A percentile compares a stretch with the other conserved stretches of the same genome.
phyloP scores from a whole-genome alignment of 1,284 basidiomycete species.

The Microbotryomycetes sp. region DNA sequence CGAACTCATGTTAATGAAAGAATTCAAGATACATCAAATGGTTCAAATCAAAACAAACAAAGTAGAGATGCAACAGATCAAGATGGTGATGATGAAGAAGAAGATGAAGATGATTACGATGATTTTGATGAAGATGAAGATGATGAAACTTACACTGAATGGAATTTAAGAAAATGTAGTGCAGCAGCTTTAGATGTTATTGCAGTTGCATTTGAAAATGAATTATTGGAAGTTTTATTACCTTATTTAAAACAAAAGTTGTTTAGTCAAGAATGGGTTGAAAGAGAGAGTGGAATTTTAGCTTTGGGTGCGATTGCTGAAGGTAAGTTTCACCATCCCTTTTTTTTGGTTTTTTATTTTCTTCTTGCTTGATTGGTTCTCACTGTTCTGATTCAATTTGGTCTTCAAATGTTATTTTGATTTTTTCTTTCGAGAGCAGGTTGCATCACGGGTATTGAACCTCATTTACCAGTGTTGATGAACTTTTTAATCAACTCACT shows the following conservation, averaged over 20 bases:
- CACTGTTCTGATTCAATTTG: no score
- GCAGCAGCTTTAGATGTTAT: conserved; percentile 96
- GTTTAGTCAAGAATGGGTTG: conserved; percentile 88
- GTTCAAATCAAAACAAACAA: conserved; percentile 3
- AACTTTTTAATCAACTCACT: conserved; percentile 87
- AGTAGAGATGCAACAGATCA: conserved; percentile 50
- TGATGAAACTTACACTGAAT: conserved; percentile 95
- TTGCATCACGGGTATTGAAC: conserved; percentile 91
- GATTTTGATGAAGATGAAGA: conserved; percentile 87
- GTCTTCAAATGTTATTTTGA: not conserved
- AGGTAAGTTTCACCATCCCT: conserved; percentile 51
- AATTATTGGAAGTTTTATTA: conserved; percentile 80
- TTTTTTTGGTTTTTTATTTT: not conserved
- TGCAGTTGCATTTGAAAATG: conserved; percentile 81
- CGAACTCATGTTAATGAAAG: conserved; percentile 58
- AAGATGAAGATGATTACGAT: conserved; percentile 79
- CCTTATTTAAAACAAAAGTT: conserved; percentile 88
- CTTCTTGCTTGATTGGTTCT: no score
- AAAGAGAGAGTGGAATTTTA: conserved; percentile 90
- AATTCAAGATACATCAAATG: conserved; percentile 19
- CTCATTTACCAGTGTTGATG: conserved; percentile 84
- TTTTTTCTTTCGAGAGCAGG: conserved; percentile 50
- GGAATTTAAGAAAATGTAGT: conserved; percentile 97
- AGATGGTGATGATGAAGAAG: conserved; percentile 66
- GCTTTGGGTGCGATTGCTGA: conserved; percentile 98